Base-by-base conservation (phyloP, 31 red algal genomes). In the Endocladia muricata region DNA sequence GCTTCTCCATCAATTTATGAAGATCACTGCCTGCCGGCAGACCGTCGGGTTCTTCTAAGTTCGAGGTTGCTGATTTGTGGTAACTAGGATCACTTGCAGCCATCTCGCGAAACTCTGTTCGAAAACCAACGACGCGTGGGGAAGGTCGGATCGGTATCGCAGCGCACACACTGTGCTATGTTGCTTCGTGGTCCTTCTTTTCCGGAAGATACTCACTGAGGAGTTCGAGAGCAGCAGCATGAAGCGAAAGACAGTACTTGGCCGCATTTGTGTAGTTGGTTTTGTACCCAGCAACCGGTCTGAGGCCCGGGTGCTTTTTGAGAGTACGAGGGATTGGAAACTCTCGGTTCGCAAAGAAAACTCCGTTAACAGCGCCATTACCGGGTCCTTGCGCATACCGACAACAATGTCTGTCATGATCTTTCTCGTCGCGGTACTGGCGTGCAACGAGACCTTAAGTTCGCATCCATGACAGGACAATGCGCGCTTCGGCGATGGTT, bases 261-360 rank as follows among this genome's bases (percentile, higher is more conserved):
- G 44, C 59, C 0, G 61, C 8, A 42, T 79, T 79, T 3, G 55
- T 15, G 76, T 67, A 67, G n/a, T 79, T 79, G 15, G 47, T 1
- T 61, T 79, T 61, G 1, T 79, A 57, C 71, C 59, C 71, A 0
- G 37, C 4, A 13, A 75, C 71, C 19, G 71, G 0, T 11, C 42
- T 17, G 33, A 75, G 35, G 23, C 47, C 37, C 0, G 4, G 25
- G 13, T 75, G 71, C 49, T 35, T 57, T 30, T 55, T n/a, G 0
- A 57, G 43, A 29, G 15, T 33, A 17, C 49, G 25, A 13, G 49
- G 71, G 0, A 55, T 29, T 0, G 37, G 68, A 37, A 11, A 52
- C 22, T 72, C 68, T 17, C 37, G 37, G 68, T 72, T 37, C 35
- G 43, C 68, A 49, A 72, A 72, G 68, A 72, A 72, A 0, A 9